Evolutionary conservation across 2,329 filamentous ascomycete species (phyloP).

Genomic region (Neodidymelliopsis sp.): DNA sequence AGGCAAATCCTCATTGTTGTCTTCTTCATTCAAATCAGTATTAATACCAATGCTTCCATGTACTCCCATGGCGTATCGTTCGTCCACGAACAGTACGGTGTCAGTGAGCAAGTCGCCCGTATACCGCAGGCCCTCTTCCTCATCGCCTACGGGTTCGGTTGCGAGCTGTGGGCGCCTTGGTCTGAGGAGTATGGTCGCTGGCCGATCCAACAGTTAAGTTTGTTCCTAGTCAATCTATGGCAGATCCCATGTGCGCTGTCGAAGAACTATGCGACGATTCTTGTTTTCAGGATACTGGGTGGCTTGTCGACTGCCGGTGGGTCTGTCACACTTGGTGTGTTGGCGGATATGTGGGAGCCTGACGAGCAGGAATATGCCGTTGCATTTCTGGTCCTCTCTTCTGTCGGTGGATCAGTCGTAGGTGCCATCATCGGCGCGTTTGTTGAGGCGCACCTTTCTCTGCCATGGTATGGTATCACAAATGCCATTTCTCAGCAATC

Average conservation of each 20-base stretch:
- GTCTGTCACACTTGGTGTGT: conserved; percentile 68
- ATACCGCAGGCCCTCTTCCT: conserved; percentile 67
- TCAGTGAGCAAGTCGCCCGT: conserved; percentile 57
- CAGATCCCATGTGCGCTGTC: conserved; percentile 68
- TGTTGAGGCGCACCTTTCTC: conserved; percentile 58
- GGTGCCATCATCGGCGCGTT: conserved; percentile 64
- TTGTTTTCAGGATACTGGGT: conserved; percentile 61
- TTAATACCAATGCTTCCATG: conserved; percentile 63
- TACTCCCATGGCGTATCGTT: conserved; percentile 57
- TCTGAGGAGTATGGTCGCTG: conserved; percentile 81
- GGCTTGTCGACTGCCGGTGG: conserved; percentile 63
- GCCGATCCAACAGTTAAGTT: conserved; percentile 73
- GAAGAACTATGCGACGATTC: conserved; percentile 66
- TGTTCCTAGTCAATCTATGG: conserved; percentile 77
- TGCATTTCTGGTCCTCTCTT: conserved; percentile 51
- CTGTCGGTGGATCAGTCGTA: conserved; percentile 62
- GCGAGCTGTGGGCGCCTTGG: conserved; percentile 83
- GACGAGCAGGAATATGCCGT: conserved; percentile 67
- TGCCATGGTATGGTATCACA: conserved; percentile 58
- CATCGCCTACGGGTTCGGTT: conserved; percentile 81
- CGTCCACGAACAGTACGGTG: conserved; percentile 56
- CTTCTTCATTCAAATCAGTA: conserved; percentile 61
- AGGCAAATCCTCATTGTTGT: conserved; percentile 58
- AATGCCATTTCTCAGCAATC: neutral
- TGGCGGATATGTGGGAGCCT: conserved; percentile 66